phyloP scores from a whole-genome alignment of 345 rosid genomes.

The Salix exigua region DNA sequence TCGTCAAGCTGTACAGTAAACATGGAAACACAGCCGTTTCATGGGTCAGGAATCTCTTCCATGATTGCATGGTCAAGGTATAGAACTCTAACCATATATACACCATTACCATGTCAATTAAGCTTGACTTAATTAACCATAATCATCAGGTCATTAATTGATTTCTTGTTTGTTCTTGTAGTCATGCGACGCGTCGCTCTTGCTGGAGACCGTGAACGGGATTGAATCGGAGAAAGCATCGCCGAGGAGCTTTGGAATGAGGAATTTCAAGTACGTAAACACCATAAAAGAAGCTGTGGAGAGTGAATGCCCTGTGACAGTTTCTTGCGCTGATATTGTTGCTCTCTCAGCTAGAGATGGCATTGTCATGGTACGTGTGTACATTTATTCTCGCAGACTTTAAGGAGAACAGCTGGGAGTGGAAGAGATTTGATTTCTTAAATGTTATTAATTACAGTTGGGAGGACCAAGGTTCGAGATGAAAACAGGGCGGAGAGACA shows the following conservation, averaged over 20 bases:
- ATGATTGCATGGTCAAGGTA: constrained; percentile 70
- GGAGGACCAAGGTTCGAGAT: constrained; percentile 81
- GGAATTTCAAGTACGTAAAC: constrained; percentile 70
- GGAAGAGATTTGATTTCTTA: not conserved
- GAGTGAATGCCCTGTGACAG: constrained; percentile 61
- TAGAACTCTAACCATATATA: not conserved
- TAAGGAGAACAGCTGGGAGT: not conserved
- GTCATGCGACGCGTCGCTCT: constrained; percentile 82
- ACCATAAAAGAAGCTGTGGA: constrained; percentile 78
- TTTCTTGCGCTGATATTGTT: constrained; percentile 79
- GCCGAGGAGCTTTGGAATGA: constrained; percentile 76
- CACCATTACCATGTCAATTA: not conserved
- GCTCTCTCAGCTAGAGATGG: constrained; percentile 88
- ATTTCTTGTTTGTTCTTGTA: constrained; percentile 8
- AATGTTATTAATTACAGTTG: constrained; percentile 26
- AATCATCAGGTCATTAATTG: not conserved
- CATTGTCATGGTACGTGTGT: constrained; percentile 47
- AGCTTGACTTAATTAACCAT: not conserved
- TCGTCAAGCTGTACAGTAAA: constrained; percentile 51
- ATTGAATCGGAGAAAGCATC: constrained; percentile 62
- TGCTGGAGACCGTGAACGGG: constrained; percentile 49
- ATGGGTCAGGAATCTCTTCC: constrained; percentile 92
- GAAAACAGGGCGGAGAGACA: constrained; percentile 75
- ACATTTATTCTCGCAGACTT: not conserved
- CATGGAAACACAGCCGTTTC: constrained; percentile 90